phyloP scores from a whole-genome alignment of 768 basidiomycete genomes.

The Polyporus arcularius region DNA sequence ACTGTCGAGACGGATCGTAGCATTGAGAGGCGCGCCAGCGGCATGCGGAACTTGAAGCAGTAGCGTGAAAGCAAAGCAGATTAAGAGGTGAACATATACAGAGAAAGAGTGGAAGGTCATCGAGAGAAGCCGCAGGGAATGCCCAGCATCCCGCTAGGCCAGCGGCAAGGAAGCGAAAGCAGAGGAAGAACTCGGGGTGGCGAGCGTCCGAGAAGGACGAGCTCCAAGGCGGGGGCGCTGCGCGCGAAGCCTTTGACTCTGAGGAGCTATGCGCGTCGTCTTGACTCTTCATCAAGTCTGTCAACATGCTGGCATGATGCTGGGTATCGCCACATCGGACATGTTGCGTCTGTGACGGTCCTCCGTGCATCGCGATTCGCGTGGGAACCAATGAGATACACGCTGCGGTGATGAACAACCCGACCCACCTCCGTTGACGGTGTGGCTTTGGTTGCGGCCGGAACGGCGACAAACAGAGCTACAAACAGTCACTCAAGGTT shows the following conservation, averaged over 20 bases:
- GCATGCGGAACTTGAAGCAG: background rate
- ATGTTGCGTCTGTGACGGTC: no score
- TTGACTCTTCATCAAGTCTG: conserved; percentile 10
- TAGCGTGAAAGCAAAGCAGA: background rate
- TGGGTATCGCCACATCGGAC: no score
- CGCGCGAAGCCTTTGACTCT: background rate
- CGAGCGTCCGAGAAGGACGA: background rate
- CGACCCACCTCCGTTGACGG: background rate
- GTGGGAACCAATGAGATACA: background rate
- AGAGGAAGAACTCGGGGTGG: background rate
- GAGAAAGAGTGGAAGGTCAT: conserved; percentile 9
- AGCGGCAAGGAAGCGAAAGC: conserved; percentile 2
- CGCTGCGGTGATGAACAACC: background rate
- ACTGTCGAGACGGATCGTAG: conserved; percentile 19
- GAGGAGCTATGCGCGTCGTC: background rate
- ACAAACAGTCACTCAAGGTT: background rate
- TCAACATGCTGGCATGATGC: background rate
- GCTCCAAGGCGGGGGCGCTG: background rate
- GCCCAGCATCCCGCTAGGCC: conserved; percentile 24
- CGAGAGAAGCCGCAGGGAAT: conserved; percentile 9
- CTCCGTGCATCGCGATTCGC: no score
- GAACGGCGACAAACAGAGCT: background rate
- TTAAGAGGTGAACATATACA: conserved; percentile 3
- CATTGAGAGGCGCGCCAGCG: conserved; percentile 21
- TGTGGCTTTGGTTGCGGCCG: background rate